These are phyloP conservation scores for Didymella keratinophila DNA, from an alignment of 2,329 filamentous ascomycete species.

Conservation along the genomic window DNA sequence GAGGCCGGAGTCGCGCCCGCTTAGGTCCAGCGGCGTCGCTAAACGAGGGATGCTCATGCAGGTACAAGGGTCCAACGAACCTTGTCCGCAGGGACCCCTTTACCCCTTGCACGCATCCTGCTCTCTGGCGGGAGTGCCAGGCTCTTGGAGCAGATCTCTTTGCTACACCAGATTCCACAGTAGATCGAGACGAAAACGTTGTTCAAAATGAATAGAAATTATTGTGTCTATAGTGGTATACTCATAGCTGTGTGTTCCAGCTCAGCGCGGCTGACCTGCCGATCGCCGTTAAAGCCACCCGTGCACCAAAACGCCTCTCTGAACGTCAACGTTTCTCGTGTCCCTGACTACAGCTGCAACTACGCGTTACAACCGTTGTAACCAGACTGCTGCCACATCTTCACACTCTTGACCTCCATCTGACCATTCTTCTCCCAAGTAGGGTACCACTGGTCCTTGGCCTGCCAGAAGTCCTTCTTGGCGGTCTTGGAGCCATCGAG, in stretches of 20 bases:
- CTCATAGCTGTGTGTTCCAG: slow-evolving; percentile 14
- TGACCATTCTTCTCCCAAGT: slow-evolving; percentile 72
- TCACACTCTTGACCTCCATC: slow-evolving; percentile 73
- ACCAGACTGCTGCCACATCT: slow-evolving; percentile 60
- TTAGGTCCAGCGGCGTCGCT: slow-evolving; percentile 1
- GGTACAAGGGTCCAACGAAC: slow-evolving; percentile 11
- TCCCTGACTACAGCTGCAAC: background rate
- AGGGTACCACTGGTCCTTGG: slow-evolving; percentile 69
- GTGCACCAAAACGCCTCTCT: slow-evolving; percentile 22
- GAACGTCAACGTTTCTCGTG: background rate
- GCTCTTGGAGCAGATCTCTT: background rate
- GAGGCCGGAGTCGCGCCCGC: slow-evolving; percentile 5
- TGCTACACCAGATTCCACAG: background rate
- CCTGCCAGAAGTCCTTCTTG: slow-evolving; percentile 78
- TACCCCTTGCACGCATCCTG: slow-evolving; percentile 4
- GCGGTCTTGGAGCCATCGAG: slow-evolving; percentile 72
- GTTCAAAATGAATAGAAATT: slow-evolving; percentile 16
- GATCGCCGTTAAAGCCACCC: slow-evolving; percentile 24
- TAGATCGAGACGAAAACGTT: background rate
- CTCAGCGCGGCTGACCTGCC: slow-evolving; percentile 14
- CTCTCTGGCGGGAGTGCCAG: slow-evolving; percentile 5
- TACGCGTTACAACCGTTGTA: slow-evolving; percentile 54
- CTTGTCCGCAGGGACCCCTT: background rate
- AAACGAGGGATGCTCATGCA: slow-evolving; percentile 14
- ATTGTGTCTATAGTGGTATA: slow-evolving; percentile 14